Base-by-base conservation (phyloP, 2,329 filamentous ascomycete genomes). In the Aspergillus novofumigatus region DNA sequence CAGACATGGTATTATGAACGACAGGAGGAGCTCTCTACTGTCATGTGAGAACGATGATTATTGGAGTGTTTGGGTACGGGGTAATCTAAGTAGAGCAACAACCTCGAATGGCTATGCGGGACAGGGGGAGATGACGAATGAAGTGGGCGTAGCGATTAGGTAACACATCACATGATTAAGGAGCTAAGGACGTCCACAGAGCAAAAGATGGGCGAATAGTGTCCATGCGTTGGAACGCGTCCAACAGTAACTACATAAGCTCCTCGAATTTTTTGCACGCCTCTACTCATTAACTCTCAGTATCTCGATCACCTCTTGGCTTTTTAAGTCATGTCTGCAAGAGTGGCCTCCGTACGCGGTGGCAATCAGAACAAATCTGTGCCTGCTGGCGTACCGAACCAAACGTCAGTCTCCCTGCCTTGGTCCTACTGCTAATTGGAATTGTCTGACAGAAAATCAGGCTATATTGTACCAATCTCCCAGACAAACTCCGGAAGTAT, bases 1-100 rank as follows among this genome's bases (percentile, higher is more conserved):
- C 75, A 55, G 90, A 82, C 93, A 97, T 97, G 59, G 53, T 82
- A 74, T 47, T 57, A 51, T 52, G 56, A 56, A 79, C 81, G 87
- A 90, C 91, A 94, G 91, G 91, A 95, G 91, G 81, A 90, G 85
- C 91, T 96, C 94, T 97, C 94, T 88, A 97, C 94, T 97, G 94
- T 83, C 90, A 85, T 62, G 23, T 29, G 56, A 52, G 38, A 47
- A 56, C 56, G 47, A 29, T 44, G 10, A 23, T 20, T 11, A 14
- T 29, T 32, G n/a, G 44, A 41, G 25, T 56, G 28, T 56, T 56
- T 49, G 55, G 56, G 44, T 54, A 51, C 51, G 49, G 21, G 21
- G 3, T 44, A 44, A 8, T 49, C 28, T 11, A 29, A 11, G 28
- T 63, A 48, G 45, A 58, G 53, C 55, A 51, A 47, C 29, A 28